Evolutionary conservation across 768 basidiomycete genomes (phyloP), one percentile per base, ranked within the genome.

Genomic region (Trametes cingulata): DNA sequence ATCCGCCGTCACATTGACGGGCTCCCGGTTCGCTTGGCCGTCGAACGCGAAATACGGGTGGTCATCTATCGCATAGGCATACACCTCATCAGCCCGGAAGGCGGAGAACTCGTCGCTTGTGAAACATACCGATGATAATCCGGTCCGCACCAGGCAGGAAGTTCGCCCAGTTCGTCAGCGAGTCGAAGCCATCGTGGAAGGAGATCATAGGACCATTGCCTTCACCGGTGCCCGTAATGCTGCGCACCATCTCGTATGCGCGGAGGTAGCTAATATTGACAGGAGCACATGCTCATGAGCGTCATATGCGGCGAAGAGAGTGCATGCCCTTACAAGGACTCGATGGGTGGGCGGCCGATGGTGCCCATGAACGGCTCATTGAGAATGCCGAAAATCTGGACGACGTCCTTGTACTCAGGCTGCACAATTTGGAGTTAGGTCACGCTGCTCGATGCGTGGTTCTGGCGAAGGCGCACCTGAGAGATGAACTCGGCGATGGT

Each of bases 401-500:
- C 75, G 8, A 92, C 81, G 52, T 86, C 75, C 57, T 74, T 76
- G 77, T 86, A 91, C 63, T 82, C 76, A 67, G 87, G 85, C 69
- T 65, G 50, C 20, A 40, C 8, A 22, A 33, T 5, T 10, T 10
- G 22, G 10, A 24, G 24, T 46, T 22, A 46, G 45, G 22, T 25
- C 10, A 24, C 29, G 29, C n/a, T 24, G 8, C 36, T 2, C 19
- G 43, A n/a, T n/a, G 22, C 45, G 4, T 1, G 45, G 13, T 4
- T 1, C 6, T 6, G 19, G 24, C 19, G 14, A 13, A 40, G 25
- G 29, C 40, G 19, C 14, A 56, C 88, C 65, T 93, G 90, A 1
- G 84, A 82, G 71, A 95, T 86, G 77, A 95, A 96, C 74, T 91
- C 87, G 42, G 83, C 80, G 63, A 91, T 72, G 24, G 85, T 78